Evolutionary conservation across 805 yeast genomes (phyloP).

Genomic region (Zygosaccharomyces bailii): DNA sequence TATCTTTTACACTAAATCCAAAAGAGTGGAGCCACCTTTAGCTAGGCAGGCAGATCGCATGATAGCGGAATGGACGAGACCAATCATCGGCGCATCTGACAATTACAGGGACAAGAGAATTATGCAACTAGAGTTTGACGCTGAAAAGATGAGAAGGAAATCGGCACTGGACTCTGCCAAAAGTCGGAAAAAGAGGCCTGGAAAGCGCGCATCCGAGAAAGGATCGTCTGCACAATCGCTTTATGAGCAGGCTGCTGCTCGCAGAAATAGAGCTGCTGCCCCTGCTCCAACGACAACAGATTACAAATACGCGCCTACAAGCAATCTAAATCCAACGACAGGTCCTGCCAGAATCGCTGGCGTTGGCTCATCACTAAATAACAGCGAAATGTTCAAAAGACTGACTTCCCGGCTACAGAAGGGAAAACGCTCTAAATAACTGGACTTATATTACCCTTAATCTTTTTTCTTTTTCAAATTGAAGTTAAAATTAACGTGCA

Average conservation of each 20-base stretch:
- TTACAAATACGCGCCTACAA: constrained; percentile 85
- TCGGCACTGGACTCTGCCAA: constrained; percentile 35
- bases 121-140: constrained; percentile 64
- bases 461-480: neutral
- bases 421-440: constrained; percentile 18
- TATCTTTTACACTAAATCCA: constrained; percentile 87
- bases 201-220: constrained; percentile 15
- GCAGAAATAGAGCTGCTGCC: constrained; percentile 92
- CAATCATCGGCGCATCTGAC: constrained; percentile 92
- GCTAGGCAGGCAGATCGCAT: constrained; percentile 86
- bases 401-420: constrained; percentile 48
- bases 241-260: constrained; percentile 85
- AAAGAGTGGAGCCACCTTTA: constrained; percentile 80
- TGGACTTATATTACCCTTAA: neutral
- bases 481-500: constrained; percentile 6
- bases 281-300: constrained; percentile 89
- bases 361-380: constrained; percentile 49
- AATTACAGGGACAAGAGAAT: constrained; percentile 86
- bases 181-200: constrained; percentile 28
- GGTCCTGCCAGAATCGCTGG: constrained; percentile 43
- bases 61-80: constrained; percentile 97
- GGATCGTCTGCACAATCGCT: constrained; percentile 49
- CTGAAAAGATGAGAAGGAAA: constrained; percentile 44
- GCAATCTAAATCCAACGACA: constrained; percentile 45
- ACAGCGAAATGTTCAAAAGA: constrained; percentile 79